Conservation (phyloP, 179 eudicot species). For the Monotropa hypopitys region DNA sequence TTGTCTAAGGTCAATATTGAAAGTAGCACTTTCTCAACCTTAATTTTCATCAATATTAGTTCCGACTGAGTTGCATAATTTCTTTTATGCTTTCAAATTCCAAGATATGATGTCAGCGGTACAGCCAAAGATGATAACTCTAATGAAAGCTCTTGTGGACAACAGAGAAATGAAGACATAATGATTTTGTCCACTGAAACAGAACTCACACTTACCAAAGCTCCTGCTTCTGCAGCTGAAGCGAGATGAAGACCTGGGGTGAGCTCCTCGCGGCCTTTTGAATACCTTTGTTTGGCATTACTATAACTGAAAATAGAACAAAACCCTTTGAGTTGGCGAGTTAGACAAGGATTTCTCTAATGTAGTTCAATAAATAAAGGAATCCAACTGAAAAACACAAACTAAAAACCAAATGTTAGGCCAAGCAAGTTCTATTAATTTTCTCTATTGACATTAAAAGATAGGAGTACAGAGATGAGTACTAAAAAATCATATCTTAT, state of each 20-base stretch:
- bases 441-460: background rate
- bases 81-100: background rate
- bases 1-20: background rate
- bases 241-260: slow-evolving; percentile 78
- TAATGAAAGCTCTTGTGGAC: background rate
- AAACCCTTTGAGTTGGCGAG: background rate
- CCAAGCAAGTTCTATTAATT: background rate
- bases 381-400: background rate
- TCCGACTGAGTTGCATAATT: background rate
- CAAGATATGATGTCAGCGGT: background rate
- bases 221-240: slow-evolving; percentile 98
- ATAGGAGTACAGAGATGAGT: background rate
- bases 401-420: background rate
- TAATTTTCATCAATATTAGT: background rate
- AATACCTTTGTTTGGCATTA: slow-evolving; percentile 79
- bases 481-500: background rate
- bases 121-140: background rate
- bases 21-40: background rate
- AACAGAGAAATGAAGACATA: background rate
- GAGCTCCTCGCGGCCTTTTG: slow-evolving; percentile 38
- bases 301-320: slow-evolving; percentile 45
- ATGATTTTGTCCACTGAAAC: background rate
- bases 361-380: background rate
- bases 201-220: slow-evolving; percentile 49
- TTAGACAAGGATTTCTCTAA: background rate